Conservation (phyloP, 768 basidiomycete species). For the Hortiboletus flavorubellus region DNA sequence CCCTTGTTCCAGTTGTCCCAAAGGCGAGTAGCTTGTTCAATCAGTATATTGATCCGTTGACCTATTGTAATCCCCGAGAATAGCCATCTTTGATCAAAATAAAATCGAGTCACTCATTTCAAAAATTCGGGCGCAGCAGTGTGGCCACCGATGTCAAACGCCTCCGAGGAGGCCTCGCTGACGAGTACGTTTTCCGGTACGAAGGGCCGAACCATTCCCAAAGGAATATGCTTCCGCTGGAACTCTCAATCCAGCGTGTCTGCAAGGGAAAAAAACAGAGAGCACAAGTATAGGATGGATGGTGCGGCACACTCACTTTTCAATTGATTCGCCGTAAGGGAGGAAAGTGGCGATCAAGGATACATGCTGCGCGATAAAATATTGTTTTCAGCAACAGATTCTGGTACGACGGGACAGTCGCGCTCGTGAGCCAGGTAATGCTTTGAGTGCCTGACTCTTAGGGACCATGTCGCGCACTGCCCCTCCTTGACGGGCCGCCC, state of each 20-base stretch:
- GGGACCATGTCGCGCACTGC: constrained; percentile 87
- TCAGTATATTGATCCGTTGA: constrained; percentile 56
- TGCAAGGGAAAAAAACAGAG: constrained; percentile 28
- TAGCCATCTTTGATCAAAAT: neutral
- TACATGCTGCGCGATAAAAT: constrained; percentile 91
- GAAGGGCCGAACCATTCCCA: constrained; percentile 92
- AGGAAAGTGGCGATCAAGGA: constrained; percentile 92
- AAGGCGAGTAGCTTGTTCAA: constrained; percentile 62
- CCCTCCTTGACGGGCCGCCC: neutral
- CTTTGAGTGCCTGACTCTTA: constrained; percentile 92
- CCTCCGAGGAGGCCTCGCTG: constrained; percentile 69
- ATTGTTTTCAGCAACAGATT: constrained; percentile 83
- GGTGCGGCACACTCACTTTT: constrained; percentile 56
- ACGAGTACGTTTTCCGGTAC: constrained; percentile 79
- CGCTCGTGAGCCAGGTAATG: constrained; percentile 98
- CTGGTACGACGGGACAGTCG: constrained; percentile 88
- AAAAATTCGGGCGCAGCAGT: constrained; percentile 79
- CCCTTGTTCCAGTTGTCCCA: constrained; percentile 18
- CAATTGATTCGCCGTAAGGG: constrained; percentile 85
- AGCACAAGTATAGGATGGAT: neutral
- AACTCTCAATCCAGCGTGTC: constrained; percentile 89
- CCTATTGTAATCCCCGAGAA: constrained; percentile 41
- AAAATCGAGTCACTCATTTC: constrained; percentile 48
- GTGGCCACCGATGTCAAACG: constrained; percentile 74
- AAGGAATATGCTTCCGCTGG: constrained; percentile 75